A percentile compares a stretch with the other conserved stretches of the same genome.
Evolutionary conservation across 139 green algal species (phyloP).

Genomic region (Chloropicon primus): DNA sequence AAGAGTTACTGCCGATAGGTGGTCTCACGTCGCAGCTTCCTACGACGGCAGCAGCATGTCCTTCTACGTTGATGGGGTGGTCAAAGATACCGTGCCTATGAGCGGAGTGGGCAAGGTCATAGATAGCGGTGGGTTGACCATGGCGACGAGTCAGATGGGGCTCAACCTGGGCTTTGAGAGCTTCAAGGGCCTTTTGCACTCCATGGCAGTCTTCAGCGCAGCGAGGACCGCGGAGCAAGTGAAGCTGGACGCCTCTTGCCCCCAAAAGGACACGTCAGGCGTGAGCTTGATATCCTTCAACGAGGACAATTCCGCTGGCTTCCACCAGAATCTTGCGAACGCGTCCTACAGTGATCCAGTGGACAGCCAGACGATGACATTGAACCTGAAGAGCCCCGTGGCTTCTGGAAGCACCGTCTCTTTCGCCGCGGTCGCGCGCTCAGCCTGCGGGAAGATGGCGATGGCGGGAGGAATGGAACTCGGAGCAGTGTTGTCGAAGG

Average conservation of each 20-base stretch:
- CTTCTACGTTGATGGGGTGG: slow-evolving; percentile 17
- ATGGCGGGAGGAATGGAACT: slow-evolving; percentile 8
- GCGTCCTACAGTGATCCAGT: slow-evolving; percentile 8
- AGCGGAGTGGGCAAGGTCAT: neutral
- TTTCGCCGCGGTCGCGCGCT: slow-evolving; percentile 6
- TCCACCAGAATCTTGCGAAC: neutral
- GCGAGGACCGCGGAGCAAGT: neutral
- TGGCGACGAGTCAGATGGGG: neutral
- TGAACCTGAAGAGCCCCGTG: neutral
- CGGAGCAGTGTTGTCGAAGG: slow-evolving; percentile 3
- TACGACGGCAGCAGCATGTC: slow-evolving; percentile 12
- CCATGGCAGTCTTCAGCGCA: neutral
- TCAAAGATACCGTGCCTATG: slow-evolving; percentile 1
- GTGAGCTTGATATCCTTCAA: neutral
- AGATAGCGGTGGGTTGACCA: neutral
- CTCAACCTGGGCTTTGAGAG: neutral
- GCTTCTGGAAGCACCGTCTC: neutral
- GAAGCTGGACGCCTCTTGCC: slow-evolving; percentile 10
- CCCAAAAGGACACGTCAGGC: neutral
- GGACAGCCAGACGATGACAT: neutral
- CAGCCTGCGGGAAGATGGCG: slow-evolving; percentile 9
- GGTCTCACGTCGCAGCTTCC: slow-evolving; percentile 10
- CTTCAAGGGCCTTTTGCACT: slow-evolving; percentile 13
- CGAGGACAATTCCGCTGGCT: neutral
- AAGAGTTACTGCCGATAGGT: slow-evolving; percentile 1